These are phyloP conservation scores for Globisporangium ultimum DNA, from an alignment of 352 stramenopile genomes.

Conservation along the genomic window DNA sequence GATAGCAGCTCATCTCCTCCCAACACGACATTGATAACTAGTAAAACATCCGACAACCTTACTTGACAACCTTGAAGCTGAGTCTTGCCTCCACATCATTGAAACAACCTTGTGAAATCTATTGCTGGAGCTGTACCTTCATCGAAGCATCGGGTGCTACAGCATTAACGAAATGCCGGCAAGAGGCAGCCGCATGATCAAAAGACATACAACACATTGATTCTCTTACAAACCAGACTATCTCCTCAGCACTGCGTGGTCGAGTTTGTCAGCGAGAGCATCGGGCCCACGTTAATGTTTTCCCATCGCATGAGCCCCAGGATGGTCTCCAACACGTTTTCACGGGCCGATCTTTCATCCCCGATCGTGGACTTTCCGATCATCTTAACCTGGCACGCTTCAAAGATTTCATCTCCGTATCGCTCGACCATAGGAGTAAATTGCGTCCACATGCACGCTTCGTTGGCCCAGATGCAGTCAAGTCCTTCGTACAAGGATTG, in stretches of 20 bases:
- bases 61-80: too few species aligned
- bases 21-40: too few species aligned
- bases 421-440: conserved; percentile 26
- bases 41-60: too few species aligned
- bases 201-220: too few species aligned
- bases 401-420: conserved; percentile 9
- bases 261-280: conserved; percentile 21
- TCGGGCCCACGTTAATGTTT: conserved; percentile 40
- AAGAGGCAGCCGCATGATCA: too few species aligned
- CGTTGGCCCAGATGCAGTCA: conserved; percentile 36
- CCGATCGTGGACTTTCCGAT: conserved; percentile 32
- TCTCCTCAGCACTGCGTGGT: neutral
- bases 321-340: conserved; percentile 48
- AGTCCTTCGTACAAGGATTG: conserved; percentile 2
- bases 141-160: too few species aligned
- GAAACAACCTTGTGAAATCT: too few species aligned
- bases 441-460: conserved; percentile 34
- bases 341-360: conserved; percentile 19
- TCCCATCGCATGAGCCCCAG: conserved; percentile 47
- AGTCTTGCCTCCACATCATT: too few species aligned
- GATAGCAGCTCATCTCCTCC: too few species aligned
- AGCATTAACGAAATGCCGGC: too few species aligned
- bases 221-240: neutral
- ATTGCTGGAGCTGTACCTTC: too few species aligned
- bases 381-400: conserved; percentile 39